Base-by-base conservation (phyloP, 106 monocot genomes). In the Apostasia shenzhenica region DNA sequence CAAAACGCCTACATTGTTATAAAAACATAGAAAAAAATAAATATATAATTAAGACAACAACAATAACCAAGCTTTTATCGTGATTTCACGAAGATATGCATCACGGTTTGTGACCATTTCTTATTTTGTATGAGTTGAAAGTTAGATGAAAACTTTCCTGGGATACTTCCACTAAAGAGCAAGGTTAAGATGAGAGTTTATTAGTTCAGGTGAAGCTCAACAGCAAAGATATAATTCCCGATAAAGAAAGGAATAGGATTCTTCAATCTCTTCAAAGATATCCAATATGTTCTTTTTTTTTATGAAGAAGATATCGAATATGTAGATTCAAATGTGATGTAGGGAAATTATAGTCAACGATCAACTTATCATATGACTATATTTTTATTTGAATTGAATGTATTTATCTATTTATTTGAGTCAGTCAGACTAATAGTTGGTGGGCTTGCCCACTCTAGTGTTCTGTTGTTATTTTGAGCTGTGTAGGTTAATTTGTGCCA, bases 1-100 rank as follows among this genome's bases (percentile, higher is more conserved):
- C 87, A 80, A 59, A 87, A 81, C 44, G 83, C 87, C 87, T 83
- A 57, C 66, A 57, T 54, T 14, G 8, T 42, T 41, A 41, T 4
- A 55, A 51, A 39, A 53, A 39, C 40, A 67, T 40, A 14, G 38
- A 67, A 49, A 40, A 53, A 1, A 38, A 3, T 57, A 14, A 0
- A 10, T 52, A 52, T 52, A 4, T 6, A 6, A 52, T 52, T 52
- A 4, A 52, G 0, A 52, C 10, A 6, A 52, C 10, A 10, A 52
- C 10, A 52, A 6, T 4, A 6, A 52, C 52, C 4, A 13, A 57
- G 12, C 14, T 8, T 57, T 12, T 57, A 57, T 57, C 26, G 0
- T 26, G 26, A 26, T 26, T 26, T 26, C 26, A 26, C 0, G 26
- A 26, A 26, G 26, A 26, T 26, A 26, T 26, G 26, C 26, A 26